Percentiles rank a stretch among this genome's conserved stretches.
Conservation (phyloP, 176 grass and related monocot genomes). For the Lolium rigidum region DNA sequence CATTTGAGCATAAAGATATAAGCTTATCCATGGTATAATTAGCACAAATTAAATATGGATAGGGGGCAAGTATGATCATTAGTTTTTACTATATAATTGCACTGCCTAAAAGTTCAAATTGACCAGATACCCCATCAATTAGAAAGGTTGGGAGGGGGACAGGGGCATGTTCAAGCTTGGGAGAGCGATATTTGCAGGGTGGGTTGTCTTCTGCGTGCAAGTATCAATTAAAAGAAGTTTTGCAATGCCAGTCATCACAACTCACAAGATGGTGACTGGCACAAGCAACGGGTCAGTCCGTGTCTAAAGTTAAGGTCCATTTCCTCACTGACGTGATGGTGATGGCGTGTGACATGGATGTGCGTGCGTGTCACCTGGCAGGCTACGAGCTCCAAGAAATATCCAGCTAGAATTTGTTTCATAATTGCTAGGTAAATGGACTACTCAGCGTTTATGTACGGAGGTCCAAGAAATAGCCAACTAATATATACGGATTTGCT, state of each 20-base stretch:
- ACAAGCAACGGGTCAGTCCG: conserved; percentile 32
- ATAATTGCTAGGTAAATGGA: not conserved
- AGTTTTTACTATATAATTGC: not conserved
- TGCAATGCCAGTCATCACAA: not conserved
- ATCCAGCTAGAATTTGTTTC: not conserved
- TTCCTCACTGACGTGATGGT: conserved; percentile 30
- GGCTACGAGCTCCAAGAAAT: not conserved
- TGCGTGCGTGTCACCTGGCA: conserved; percentile 32
- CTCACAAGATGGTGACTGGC: conserved; percentile 35
- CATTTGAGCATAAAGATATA: not conserved
- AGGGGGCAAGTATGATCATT: not conserved
- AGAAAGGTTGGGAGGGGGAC: not conserved
- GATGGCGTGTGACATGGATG: conserved; percentile 24
- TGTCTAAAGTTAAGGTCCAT: conserved; percentile 45
- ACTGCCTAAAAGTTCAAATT: not conserved
- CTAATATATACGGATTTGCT: no score
- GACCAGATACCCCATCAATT: not conserved
- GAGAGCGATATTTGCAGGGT: not conserved
- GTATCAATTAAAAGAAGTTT: not conserved
- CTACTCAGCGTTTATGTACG: no score
- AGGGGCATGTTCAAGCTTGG: not conserved
- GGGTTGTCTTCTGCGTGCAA: conserved; percentile 25
- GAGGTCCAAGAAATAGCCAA: no score
- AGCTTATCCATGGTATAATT: not conserved
- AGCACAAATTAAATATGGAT: not conserved